A percentile compares a stretch with the other conserved stretches of the same genome.
Conservation (phyloP, 345 rosid species). For the Draba incana region DNA sequence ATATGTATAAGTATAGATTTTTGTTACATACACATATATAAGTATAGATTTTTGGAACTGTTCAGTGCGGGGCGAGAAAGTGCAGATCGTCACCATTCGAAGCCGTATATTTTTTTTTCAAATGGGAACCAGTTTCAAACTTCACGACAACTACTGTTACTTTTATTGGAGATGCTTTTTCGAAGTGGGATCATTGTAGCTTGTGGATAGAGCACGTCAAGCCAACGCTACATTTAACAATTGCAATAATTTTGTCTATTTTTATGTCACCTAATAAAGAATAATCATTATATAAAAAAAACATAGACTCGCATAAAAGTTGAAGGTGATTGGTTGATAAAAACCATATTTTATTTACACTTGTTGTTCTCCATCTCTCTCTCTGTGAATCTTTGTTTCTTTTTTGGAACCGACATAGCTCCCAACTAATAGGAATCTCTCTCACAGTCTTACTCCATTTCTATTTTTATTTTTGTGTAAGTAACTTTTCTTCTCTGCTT, state of each 20-base stretch:
- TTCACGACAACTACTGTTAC: slow-evolving; percentile 11
- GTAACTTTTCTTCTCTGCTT: slow-evolving; percentile 2
- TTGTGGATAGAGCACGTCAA: slow-evolving; percentile 42
- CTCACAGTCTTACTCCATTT: slow-evolving; percentile 24
- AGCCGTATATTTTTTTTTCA: no score
- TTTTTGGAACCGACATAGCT: slow-evolving; percentile 68
- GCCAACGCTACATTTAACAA: slow-evolving; percentile 39
- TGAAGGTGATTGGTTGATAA: slow-evolving; percentile 58
- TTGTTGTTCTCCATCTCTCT: slow-evolving; percentile 35
- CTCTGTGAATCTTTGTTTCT: slow-evolving; percentile 45
- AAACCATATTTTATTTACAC: slow-evolving; percentile 42
- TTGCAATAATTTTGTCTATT: slow-evolving; percentile 36
- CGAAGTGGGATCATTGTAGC: slow-evolving; percentile 38
- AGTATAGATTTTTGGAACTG: no score
- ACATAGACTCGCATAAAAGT: slow-evolving; percentile 51
- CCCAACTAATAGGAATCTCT: slow-evolving; percentile 48
- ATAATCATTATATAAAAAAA: background rate
- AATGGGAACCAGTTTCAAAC: background rate
- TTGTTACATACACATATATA: no score
- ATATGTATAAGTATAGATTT: no score
- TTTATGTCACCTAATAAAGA: slow-evolving; percentile 23
- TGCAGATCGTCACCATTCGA: no score
- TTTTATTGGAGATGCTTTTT: slow-evolving; percentile 20
- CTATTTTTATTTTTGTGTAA: slow-evolving; percentile 12
- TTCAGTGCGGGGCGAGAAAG: no score